Base-by-base conservation (phyloP, 768 basidiomycete genomes). In the Leccinellum luteum region DNA sequence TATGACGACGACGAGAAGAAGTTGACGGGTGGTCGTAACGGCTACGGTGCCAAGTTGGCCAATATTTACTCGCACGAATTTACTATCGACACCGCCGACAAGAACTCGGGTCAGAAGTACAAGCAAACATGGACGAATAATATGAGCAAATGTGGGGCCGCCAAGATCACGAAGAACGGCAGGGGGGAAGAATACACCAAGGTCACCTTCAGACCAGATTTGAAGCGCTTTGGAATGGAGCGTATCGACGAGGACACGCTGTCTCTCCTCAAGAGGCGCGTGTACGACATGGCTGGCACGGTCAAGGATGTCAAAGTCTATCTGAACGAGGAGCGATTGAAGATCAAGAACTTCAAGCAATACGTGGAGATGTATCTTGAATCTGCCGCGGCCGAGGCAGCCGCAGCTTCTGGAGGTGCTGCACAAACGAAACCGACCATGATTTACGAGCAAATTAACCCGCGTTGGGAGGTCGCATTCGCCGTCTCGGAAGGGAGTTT, bases 1-100 rank as follows among this genome's bases (percentile, higher is more conserved):
- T 98, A 96, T 67, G 96, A 99, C 72, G 97, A 99, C 65, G 90
- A 94, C 73, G 95, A 99, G 78, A 97, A 94, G 82, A 98, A 97
- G 75, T 82, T 98, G 50, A 98, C 94, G 0, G 97, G 97, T 74
- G 97, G 97, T 73, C 86, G 97, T 67, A 99, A 99, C 67, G 97
- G 97, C 68, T 98, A 93, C 67, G 97, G 97, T 65, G 97, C 97
- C 52, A 99, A 99, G 71, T 82, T 99, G 43, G 90, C 97, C 53
- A 98, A 99, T 75, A 97, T 98, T 63, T 99, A 98, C 77, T 99
- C 97, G 3, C 87, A 83, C 60, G 90, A 96, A 71, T 99, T 99
- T 75, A 93, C 87, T 10, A 81, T 99, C 66, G 97, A 99, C 65
- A 99, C 97, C 2, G 95, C 94, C 3, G 91, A 95, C 76, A 92